Evolutionary conservation across 108 stramenopile genomes (phyloP), one percentile per base, ranked within the genome.

Genomic region (Cyclostephanos tholiformis): DNA sequence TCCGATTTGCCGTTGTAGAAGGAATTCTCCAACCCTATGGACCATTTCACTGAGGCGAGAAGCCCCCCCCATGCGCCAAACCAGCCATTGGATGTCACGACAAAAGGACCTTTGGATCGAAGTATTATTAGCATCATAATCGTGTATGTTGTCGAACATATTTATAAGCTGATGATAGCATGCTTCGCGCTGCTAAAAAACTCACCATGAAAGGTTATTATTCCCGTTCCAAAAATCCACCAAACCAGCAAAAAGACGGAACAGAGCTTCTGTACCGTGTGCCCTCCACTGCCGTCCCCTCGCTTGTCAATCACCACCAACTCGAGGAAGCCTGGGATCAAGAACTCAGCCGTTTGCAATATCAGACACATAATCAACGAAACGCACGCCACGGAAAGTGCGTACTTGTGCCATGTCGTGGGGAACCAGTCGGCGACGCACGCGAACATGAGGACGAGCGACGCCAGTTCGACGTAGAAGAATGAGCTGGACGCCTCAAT

Each of bases 1-100:
- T 56, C 41, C 6, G 67, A 69, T 53, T 44, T 57, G 26, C 68
- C 71, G 26, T 63, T 48, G 29, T 50, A 79, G n/a, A 48, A 27
- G 11, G 62, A 68, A 44, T 67, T 56, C 14, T 72, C 50, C 4
- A 79, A 48, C 17, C 78, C 78, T 43, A 79, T 64, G 44, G 59
- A 72, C 78, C 78, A 79, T 32, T 73, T 65, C 6, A 63, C 26
- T 13, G 71, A 64, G 11, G 72, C 67, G 12, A 79, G 46, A 23
- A 71, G 67, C 0, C 72, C 78, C 23, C 78, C 78, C 78, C 78
- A 79, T 61, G 78, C 78, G 52, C 58, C 70, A 59, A 78, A 78
- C 77, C 77, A 78, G 38, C 77, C 77, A 53, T 78, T 78, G 32
- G 77, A 78, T 6, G 71, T 72, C 0, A n/a, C 20, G 49, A 67